A percentile compares a stretch with the other conserved stretches of the same genome.
These are phyloP conservation scores for Peronosclerospora sorghi DNA, from an alignment of 352 stramenopile genomes.

Conservation along the genomic window DNA sequence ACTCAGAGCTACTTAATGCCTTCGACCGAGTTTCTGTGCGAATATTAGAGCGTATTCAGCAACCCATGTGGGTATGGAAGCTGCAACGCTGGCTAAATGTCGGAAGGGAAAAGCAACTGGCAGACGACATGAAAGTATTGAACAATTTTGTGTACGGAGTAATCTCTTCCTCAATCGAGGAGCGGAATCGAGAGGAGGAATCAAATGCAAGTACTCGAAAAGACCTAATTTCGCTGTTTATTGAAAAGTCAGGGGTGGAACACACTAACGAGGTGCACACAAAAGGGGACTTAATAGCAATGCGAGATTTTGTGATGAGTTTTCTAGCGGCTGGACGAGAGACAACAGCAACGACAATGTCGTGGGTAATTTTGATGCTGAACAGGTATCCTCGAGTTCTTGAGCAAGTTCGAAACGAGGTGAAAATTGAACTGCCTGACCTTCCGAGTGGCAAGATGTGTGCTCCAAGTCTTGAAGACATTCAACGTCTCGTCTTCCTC, in stretches of 20 bases:
- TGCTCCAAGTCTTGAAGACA: constrained; percentile 21
- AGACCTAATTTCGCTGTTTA: constrained; percentile 45
- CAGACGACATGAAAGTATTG: constrained; percentile 17
- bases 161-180: constrained; percentile 24
- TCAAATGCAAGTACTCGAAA: constrained; percentile 1
- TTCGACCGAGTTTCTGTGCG: constrained; percentile 28
- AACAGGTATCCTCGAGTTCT: constrained; percentile 38
- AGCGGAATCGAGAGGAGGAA: constrained; percentile 11
- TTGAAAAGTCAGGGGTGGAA: constrained; percentile 25
- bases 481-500: constrained; percentile 36
- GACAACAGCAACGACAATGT: constrained; percentile 58
- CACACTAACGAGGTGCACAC: constrained; percentile 19
- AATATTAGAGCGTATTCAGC: constrained; percentile 27
- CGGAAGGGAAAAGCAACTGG: constrained; percentile 26
- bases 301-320: constrained; percentile 75
- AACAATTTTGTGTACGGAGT: constrained; percentile 24
- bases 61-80: constrained; percentile 31
- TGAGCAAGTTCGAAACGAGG: constrained; percentile 27
- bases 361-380: constrained; percentile 68
- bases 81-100: constrained; percentile 28
- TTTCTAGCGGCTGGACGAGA: constrained; percentile 65
- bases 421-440: constrained; percentile 33
- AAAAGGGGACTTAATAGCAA: constrained; percentile 27
- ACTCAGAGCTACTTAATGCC: constrained; percentile 20
- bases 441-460: constrained; percentile 12